phyloP scores from a whole-genome alignment of 805 yeast species.

The Metschnikowia cubensis region DNA sequence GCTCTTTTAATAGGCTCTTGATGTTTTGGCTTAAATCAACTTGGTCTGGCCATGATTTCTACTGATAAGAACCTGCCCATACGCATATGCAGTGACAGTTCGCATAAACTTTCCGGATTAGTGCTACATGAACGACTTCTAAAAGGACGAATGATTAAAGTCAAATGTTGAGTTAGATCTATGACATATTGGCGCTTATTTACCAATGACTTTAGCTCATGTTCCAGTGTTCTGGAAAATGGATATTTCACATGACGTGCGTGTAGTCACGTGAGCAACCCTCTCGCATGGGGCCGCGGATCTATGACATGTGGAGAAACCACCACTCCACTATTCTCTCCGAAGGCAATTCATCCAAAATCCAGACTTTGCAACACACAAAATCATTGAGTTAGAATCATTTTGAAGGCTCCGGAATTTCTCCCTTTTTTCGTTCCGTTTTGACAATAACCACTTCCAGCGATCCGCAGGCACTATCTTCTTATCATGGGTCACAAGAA shows the following conservation, averaged over 20 bases:
- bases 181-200: no score
- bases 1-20: no score
- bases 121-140: no score
- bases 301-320: neutral
- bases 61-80: no score
- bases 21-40: no score
- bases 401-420: neutral
- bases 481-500: slow-evolving; percentile 4
- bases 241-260: neutral
- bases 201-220: no score
- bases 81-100: no score
- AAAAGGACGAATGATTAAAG: no score
- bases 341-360: neutral
- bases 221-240: no score
- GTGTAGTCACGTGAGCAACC: neutral
- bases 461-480: neutral
- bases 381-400: neutral
- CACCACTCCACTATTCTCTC: neutral
- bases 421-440: neutral
- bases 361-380: neutral
- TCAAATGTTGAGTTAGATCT: no score
- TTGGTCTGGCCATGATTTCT: no score
- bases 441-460: neutral
- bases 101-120: no score
- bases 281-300: slow-evolving; percentile 4